These are phyloP conservation scores for Cucumis hystrix DNA, from an alignment of 306 rosid species.

Conservation along the genomic window DNA sequence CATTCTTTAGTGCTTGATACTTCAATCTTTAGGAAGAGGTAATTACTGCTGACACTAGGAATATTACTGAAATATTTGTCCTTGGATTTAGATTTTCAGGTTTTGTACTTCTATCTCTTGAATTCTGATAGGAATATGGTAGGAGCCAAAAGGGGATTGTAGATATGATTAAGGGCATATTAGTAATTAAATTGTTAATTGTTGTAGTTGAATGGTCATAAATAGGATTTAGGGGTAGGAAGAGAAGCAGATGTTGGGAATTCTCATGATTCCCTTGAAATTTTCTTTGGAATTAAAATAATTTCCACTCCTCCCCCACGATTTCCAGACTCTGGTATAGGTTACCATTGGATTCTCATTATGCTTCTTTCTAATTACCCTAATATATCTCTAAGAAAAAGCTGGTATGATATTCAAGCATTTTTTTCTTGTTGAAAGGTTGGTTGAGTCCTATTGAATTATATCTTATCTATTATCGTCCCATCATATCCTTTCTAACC, in stretches of 20 bases:
- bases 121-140: not conserved
- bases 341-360: not conserved
- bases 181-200: not conserved
- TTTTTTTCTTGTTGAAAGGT: no score
- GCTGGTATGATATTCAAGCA: no score
- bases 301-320: not conserved
- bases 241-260: not conserved
- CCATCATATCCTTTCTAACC: not conserved
- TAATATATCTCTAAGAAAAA: no score
- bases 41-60: conserved; percentile 22
- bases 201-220: not conserved
- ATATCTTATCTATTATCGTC: not conserved
- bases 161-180: not conserved
- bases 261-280: not conserved
- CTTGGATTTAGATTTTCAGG: not conserved
- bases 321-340: not conserved
- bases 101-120: not conserved
- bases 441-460: not conserved
- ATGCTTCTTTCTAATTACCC: no score
- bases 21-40: conserved; percentile 85
- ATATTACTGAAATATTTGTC: not conserved
- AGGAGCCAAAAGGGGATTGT: not conserved
- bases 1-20: conserved; percentile 79
- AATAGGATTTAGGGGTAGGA: not conserved
- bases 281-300: not conserved